Conservation (phyloP, 805 yeast genomes). For the Cyberlindnera nakhonratchasimensis region DNA sequence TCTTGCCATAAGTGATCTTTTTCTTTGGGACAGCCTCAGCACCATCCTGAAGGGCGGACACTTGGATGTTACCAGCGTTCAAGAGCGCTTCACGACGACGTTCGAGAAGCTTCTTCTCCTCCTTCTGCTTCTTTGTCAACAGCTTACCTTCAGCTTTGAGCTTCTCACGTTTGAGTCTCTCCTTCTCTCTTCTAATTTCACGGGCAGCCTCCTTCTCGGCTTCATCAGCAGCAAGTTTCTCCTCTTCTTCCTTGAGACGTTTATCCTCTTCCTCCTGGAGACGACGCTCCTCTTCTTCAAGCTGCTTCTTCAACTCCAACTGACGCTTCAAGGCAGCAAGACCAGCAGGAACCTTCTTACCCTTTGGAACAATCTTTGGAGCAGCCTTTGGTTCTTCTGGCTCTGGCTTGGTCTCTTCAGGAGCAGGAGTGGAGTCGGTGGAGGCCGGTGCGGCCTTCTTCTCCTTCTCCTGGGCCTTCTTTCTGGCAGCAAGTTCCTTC, state of each 20-base stretch:
- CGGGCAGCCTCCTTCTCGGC: conserved; percentile 52
- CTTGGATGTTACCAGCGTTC: conserved; percentile 65
- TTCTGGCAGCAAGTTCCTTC: conserved; percentile 84
- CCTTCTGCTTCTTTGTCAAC: conserved; percentile 91
- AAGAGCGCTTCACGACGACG: conserved; percentile 85
- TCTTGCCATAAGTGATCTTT: conserved; percentile 61
- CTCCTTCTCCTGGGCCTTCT: conserved; percentile 49
- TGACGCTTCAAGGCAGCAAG: conserved; percentile 88
- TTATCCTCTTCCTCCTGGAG: conserved; percentile 73
- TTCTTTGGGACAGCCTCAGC: conserved; percentile 52
- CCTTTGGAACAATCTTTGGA: conserved; percentile 43
- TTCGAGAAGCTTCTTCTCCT: conserved; percentile 80
- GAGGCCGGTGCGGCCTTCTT: conserved; percentile 8
- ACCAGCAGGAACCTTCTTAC: conserved; percentile 82
- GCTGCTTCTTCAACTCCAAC: conserved; percentile 81
- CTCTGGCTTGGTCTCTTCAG: conserved; percentile 13
- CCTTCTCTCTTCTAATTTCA: conserved; percentile 78
- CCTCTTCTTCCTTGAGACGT: conserved; percentile 46
- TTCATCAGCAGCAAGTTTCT: conserved; percentile 40
- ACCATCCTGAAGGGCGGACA: conserved; percentile 60
- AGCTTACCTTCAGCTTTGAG: conserved; percentile 95
- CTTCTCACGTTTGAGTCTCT: conserved; percentile 81
- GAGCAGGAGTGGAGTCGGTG: conserved; percentile 29
- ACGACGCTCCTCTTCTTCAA: conserved; percentile 78
- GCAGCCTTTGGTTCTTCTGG: conserved; percentile 34